A percentile compares a stretch with the other conserved stretches of the same genome.
Evolutionary conservation across 805 yeast genomes (phyloP).

Genomic region (Kregervanrija delftensis): DNA sequence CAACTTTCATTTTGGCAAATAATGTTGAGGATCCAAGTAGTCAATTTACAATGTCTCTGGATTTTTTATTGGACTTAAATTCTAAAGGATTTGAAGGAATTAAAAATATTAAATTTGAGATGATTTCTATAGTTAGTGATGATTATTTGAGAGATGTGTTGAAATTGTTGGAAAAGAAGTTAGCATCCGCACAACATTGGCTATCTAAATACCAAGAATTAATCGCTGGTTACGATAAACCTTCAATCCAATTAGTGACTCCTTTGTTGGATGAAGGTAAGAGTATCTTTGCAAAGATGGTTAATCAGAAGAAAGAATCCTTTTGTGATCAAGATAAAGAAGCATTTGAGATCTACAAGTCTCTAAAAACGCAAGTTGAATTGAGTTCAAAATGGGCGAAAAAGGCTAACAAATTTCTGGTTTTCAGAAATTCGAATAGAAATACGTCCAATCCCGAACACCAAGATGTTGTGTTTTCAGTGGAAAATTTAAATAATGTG

Average conservation of each 20-base stretch:
- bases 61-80: conserved; percentile 22
- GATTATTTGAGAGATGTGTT: conserved; percentile 38
- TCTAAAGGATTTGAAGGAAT: conserved; percentile 2
- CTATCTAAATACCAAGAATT: conserved; percentile 33
- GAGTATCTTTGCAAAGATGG: conserved; percentile 28
- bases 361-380: conserved; percentile 36
- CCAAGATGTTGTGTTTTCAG: no score
- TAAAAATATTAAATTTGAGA: conserved; percentile 13
- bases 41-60: conserved; percentile 28
- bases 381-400: conserved; percentile 46
- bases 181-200: conserved; percentile 49
- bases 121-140: conserved; percentile 46
- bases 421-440: conserved; percentile 12
- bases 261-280: conserved; percentile 50
- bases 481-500: conserved; percentile 12
- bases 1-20: conserved; percentile 40
- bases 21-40: conserved; percentile 23
- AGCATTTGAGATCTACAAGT: conserved; percentile 16
- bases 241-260: conserved; percentile 40
- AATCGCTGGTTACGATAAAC: conserved; percentile 34
- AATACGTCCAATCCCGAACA: background rate
- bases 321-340: conserved; percentile 3
- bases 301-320: conserved; percentile 1
- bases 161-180: conserved; percentile 32
- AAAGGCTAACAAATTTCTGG: conserved; percentile 45